phyloP scores from a whole-genome alignment of 2,329 filamentous ascomycete species.

The Colletotrichum cordylinicola region DNA sequence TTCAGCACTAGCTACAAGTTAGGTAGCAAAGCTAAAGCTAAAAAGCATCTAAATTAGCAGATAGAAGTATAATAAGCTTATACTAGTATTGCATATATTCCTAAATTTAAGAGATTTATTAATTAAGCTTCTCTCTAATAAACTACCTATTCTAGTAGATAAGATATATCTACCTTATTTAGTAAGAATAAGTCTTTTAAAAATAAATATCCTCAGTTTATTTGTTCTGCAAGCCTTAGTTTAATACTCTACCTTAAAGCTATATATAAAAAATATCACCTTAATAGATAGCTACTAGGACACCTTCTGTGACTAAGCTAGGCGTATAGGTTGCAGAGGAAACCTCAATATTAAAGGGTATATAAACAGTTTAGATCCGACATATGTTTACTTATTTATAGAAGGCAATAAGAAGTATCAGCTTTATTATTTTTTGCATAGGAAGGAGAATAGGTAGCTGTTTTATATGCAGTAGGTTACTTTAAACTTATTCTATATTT shows the following conservation, averaged over 20 bases:
- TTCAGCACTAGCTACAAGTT: neutral
- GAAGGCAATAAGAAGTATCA: neutral
- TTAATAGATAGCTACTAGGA: neutral
- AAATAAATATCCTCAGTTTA: neutral
- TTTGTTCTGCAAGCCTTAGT: neutral
- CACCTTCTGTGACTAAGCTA: neutral
- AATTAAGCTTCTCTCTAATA: neutral
- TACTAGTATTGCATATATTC: neutral
- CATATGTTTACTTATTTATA: neutral
- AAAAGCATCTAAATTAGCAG: neutral
- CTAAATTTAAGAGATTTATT: neutral
- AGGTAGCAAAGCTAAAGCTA: neutral
- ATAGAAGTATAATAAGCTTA: neutral
- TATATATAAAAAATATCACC: neutral
- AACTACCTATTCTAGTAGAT: neutral
- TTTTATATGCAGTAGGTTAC: neutral
- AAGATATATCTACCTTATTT: neutral
- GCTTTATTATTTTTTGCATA: neutral
- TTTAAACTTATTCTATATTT: neutral
- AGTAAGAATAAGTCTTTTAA: neutral
- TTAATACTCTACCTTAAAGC: neutral
- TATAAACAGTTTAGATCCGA: neutral
- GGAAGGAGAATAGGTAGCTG: neutral
- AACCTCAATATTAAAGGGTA: neutral
- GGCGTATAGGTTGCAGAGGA: neutral